A percentile compares a stretch with the other conserved stretches of the same genome.
Evolutionary conservation across 768 basidiomycete species (phyloP).

Genomic region (Tylopilus vinaceipallidus): DNA sequence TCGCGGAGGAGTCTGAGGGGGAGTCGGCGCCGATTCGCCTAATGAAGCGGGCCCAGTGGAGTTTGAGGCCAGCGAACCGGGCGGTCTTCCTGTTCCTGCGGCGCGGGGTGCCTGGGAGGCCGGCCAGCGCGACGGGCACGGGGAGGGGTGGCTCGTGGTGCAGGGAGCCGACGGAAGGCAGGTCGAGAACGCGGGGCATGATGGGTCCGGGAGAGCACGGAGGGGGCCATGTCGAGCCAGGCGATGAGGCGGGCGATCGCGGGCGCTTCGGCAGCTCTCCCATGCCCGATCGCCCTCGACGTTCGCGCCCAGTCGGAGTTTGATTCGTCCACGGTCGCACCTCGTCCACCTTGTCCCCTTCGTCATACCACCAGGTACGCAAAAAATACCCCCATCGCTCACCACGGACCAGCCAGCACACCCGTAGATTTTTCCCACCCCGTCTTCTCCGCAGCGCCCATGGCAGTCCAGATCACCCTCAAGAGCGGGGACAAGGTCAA

Average conservation of each 20-base stretch:
- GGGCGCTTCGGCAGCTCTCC: not conserved
- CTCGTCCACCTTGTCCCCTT: constrained; percentile 36
- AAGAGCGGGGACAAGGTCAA: constrained; percentile 83
- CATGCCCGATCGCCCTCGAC: constrained; percentile 19
- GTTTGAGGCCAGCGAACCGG: constrained; percentile 37
- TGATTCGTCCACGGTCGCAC: constrained; percentile 31
- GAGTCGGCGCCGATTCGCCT: constrained; percentile 55
- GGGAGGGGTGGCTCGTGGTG: constrained; percentile 33
- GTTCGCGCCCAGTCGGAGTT: constrained; percentile 38
- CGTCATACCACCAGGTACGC: constrained; percentile 24
- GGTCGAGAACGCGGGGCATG: not conserved
- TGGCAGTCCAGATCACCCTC: constrained; percentile 49
- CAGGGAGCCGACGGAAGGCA: constrained; percentile 1
- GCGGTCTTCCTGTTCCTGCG: constrained; percentile 37
- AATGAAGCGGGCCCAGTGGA: constrained; percentile 51
- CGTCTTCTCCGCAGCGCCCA: constrained; percentile 18
- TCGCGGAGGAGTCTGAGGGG: constrained; percentile 52
- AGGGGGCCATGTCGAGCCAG: constrained; percentile 1
- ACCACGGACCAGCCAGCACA: constrained; percentile 4
- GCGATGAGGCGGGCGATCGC: not conserved
- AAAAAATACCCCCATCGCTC: constrained; percentile 16
- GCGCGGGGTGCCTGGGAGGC: constrained; percentile 16
- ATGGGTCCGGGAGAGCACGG: not conserved
- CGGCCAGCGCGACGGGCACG: constrained; percentile 39
- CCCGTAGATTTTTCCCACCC: constrained; percentile 29